A percentile compares a stretch with the other conserved stretches of the same genome.
Conservation (phyloP, 495 filamentous ascomycete species). For the Penicillium alfredii region DNA sequence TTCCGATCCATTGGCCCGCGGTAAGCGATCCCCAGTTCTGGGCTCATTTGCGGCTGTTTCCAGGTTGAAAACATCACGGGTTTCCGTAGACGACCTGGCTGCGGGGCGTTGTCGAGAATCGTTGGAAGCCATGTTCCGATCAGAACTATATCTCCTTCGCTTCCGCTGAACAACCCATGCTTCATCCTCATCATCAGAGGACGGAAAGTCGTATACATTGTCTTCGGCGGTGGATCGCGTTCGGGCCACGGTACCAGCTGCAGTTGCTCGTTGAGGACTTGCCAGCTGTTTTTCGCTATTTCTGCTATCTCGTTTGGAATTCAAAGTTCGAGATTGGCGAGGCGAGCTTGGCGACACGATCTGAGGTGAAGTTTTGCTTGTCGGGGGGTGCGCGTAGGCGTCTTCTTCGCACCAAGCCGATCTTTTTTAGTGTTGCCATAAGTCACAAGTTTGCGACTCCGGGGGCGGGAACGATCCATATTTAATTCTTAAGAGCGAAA, state of each 20-base stretch:
- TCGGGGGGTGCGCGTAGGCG: background rate
- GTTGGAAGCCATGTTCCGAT: constrained; percentile 1
- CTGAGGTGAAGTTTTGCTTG: background rate
- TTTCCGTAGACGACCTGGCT: background rate
- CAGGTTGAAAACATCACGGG: too few relatives aligned
- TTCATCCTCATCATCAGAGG: constrained; percentile 31
- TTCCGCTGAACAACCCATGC: constrained; percentile 7
- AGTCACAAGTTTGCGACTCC: constrained; percentile 40
- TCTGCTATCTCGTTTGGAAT: background rate
- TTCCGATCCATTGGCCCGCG: too few relatives aligned
- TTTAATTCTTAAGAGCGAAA: too few relatives aligned
- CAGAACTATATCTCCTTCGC: constrained; percentile 10
- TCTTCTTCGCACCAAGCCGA: constrained; percentile 7
- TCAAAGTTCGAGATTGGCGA: background rate
- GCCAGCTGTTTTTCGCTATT: constrained; percentile 4
- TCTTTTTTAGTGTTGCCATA: constrained; percentile 41
- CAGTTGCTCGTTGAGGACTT: background rate
- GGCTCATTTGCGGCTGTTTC: too few relatives aligned
- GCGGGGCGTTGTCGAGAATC: too few relatives aligned
- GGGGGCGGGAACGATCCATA: constrained; percentile 19
- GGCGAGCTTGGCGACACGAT: background rate
- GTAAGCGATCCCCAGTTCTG: too few relatives aligned
- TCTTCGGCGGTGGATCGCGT: constrained; percentile 1
- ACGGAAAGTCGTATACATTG: constrained; percentile 33
- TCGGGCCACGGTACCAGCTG: background rate